A percentile compares a stretch with the other conserved stretches of the same genome.
These are phyloP conservation scores for Sporodiniella umbellata DNA, from an alignment of 371 early-diverging fungal species.

Conservation along the genomic window DNA sequence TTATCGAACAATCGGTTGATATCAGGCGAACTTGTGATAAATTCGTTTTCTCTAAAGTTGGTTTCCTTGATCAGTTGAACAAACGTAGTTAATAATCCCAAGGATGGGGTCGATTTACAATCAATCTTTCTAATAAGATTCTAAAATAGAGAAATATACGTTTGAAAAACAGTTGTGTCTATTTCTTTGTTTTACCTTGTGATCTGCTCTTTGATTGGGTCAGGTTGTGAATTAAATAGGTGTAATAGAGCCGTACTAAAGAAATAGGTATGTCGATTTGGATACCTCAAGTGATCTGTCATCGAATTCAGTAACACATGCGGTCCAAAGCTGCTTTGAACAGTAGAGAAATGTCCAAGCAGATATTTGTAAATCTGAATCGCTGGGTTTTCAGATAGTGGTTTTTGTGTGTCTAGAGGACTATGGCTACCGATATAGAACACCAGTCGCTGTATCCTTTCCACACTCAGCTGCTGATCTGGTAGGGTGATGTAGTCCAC, in stretches of 20 bases:
- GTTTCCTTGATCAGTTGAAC: conserved; percentile 91
- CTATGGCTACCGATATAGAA: conserved; percentile 31
- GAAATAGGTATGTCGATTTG: conserved; percentile 93
- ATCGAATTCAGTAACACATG: conserved; percentile 84
- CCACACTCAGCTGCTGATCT: not conserved
- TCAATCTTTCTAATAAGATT: conserved; percentile 89
- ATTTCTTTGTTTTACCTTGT: too few species aligned
- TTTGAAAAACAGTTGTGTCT: too few species aligned
- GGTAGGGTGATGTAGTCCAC: not conserved
- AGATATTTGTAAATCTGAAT: conserved; percentile 29
- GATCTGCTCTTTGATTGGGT: conserved; percentile 84
- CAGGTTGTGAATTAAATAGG: conserved; percentile 67
- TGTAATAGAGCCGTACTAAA: conserved; percentile 78
- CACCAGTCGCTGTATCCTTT: conserved; percentile 14
- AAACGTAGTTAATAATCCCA: conserved; percentile 95
- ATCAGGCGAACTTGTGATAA: conserved; percentile 63
- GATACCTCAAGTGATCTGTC: conserved; percentile 95
- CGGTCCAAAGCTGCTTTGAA: conserved; percentile 47
- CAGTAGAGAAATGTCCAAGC: conserved; percentile 3
- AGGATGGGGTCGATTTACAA: conserved; percentile 97
- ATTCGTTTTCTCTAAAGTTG: conserved; percentile 76
- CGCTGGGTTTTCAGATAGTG: conserved; percentile 26
- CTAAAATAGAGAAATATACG: too few species aligned
- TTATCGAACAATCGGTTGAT: conserved; percentile 66
- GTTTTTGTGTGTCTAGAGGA: conserved; percentile 12